These are phyloP conservation scores for Hanseniaspora singularis DNA, from an alignment of 805 yeast species.

Conservation along the genomic window DNA sequence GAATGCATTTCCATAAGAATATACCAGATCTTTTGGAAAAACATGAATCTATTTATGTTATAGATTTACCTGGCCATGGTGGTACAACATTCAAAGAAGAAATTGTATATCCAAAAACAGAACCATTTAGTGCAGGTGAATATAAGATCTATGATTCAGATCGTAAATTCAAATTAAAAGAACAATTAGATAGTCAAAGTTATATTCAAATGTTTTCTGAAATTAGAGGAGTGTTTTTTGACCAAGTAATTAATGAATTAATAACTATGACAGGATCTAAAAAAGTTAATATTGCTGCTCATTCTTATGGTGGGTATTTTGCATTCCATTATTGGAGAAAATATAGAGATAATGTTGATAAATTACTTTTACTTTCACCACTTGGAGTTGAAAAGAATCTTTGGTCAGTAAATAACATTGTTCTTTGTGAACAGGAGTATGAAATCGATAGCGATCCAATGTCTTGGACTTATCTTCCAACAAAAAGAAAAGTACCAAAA, in stretches of 20 bases:
- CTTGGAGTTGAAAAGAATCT: conserved; percentile 67
- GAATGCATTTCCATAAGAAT: conserved; percentile 69
- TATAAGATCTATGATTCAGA: conserved; percentile 11
- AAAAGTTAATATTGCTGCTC: conserved; percentile 54
- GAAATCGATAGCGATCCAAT: conserved; percentile 28
- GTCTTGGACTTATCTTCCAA: conserved; percentile 30
- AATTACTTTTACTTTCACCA: conserved; percentile 56
- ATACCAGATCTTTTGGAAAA: conserved; percentile 38
- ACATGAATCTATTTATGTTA: conserved; percentile 50
- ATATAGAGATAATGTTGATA: conserved; percentile 39
- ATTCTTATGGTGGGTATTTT: conserved; percentile 70
- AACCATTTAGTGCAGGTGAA: conserved; percentile 15
- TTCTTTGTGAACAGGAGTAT: conserved; percentile 17
- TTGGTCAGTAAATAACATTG: conserved; percentile 37
- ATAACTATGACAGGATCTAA: conserved; percentile 38
- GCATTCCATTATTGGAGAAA: conserved; percentile 50
- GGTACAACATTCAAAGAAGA: conserved; percentile 31
- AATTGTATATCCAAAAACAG: background rate
- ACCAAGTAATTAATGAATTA: conserved; percentile 56
- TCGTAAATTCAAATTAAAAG: conserved; percentile 14
- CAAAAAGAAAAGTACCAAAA: conserved; percentile 27
- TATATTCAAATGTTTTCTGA: conserved; percentile 4
- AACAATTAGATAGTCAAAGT: conserved; percentile 23
- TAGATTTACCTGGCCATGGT: conserved; percentile 66
- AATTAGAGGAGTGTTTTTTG: conserved; percentile 27